Evolutionary conservation across 2,329 filamentous ascomycete genomes (phyloP).

Genomic region (Diatrype stigma): DNA sequence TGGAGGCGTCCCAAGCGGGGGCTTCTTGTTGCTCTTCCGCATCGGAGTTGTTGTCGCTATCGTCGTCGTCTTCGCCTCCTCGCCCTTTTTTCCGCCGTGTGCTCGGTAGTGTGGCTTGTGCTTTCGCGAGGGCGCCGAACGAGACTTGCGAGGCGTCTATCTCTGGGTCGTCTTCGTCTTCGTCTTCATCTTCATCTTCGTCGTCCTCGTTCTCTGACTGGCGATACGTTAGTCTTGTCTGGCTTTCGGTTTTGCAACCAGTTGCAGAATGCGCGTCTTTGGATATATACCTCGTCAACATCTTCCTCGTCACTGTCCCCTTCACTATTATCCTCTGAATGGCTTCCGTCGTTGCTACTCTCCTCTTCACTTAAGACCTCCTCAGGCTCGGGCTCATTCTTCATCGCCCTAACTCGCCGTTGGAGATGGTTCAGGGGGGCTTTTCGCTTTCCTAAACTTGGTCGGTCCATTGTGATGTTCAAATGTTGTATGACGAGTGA

Average conservation of each 20-base stretch:
- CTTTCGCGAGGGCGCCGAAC: slow-evolving; percentile 86
- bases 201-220: slow-evolving; percentile 20
- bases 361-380: slow-evolving; percentile 29
- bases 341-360: slow-evolving; percentile 26
- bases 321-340: slow-evolving; percentile 23
- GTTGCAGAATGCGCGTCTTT: background rate
- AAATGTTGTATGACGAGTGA: background rate
- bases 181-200: slow-evolving; percentile 24
- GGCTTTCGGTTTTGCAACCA: background rate
- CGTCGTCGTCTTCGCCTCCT: slow-evolving; percentile 20
- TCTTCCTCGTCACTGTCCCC: slow-evolving; percentile 28
- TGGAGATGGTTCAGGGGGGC: slow-evolving; percentile 31
- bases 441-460: slow-evolving; percentile 36
- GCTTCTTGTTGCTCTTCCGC: slow-evolving; percentile 25
- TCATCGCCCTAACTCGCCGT: slow-evolving; percentile 40
- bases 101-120: slow-evolving; percentile 63
- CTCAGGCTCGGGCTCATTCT: slow-evolving; percentile 38
- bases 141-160: slow-evolving; percentile 61
- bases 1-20: slow-evolving; percentile 26
- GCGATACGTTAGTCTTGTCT: slow-evolving; percentile 9
- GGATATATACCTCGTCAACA: slow-evolving; percentile 21
- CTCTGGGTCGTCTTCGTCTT: slow-evolving; percentile 36
- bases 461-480: slow-evolving; percentile 16
- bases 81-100: slow-evolving; percentile 27
- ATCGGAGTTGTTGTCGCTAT: slow-evolving; percentile 21